These are phyloP conservation scores for Sphaerulina populicola DNA, from an alignment of 2,329 filamentous ascomycete species.

Conservation along the genomic window DNA sequence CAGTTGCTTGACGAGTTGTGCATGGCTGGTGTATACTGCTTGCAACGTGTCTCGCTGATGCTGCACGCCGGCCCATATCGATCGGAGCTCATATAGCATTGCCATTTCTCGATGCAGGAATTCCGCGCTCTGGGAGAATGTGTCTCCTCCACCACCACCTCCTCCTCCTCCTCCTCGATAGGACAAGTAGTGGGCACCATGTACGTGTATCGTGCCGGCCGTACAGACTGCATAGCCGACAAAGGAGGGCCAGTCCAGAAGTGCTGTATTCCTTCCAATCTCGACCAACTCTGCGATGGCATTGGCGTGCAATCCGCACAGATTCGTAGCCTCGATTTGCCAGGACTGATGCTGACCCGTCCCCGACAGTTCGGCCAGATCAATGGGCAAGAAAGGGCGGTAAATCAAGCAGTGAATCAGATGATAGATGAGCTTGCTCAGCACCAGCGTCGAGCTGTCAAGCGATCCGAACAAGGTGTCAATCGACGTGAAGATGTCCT, in stretches of 20 bases:
- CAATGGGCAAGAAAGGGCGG: conserved; percentile 75
- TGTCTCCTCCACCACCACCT: conserved; percentile 48
- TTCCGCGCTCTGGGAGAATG: conserved; percentile 57
- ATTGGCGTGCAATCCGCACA: conserved; percentile 80
- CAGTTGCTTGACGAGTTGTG: conserved; percentile 66
- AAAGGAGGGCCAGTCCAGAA: conserved; percentile 78
- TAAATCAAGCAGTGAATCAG: conserved; percentile 81
- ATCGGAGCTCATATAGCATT: conserved; percentile 65
- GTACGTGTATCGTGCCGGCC: conserved; percentile 79
- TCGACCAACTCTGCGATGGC: conserved; percentile 77
- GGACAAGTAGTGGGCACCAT: conserved; percentile 70
- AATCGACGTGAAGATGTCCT: conserved; percentile 68
- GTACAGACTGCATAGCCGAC: conserved; percentile 81
- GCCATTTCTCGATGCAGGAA: conserved; percentile 73
- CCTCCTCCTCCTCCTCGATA: conserved; percentile 44
- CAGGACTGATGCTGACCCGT: conserved; percentile 80
- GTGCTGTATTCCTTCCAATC: conserved; percentile 62
- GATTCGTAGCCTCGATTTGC: conserved; percentile 84
- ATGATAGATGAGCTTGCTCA: conserved; percentile 82
- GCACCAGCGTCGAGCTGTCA: conserved; percentile 67
- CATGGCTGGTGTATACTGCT: conserved; percentile 67
- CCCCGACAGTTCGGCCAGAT: conserved; percentile 69
- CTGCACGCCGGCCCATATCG: conserved; percentile 67
- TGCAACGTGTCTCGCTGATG: conserved; percentile 74
- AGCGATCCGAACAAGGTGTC: conserved; percentile 67